These are phyloP conservation scores for Iris macrosiphon DNA, from an alignment of 106 monocot species.

Conservation along the genomic window DNA sequence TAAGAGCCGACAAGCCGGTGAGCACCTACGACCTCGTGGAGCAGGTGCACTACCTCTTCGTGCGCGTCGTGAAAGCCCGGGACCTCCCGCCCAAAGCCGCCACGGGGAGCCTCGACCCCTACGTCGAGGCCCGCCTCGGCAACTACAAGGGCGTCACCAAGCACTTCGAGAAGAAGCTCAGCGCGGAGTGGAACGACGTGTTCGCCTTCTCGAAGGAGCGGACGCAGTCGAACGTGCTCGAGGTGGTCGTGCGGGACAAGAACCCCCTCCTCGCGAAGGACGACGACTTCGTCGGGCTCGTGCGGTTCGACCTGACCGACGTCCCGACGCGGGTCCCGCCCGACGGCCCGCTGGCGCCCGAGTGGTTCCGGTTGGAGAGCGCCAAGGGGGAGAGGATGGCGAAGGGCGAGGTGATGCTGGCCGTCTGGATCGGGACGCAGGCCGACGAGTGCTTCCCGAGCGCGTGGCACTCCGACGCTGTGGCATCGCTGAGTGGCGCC, in stretches of 20 bases:
- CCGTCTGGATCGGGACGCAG: constrained; percentile 69
- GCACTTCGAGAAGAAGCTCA: constrained; percentile 43
- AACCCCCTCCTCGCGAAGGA: constrained; percentile 26
- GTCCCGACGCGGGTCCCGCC: constrained; percentile 54
- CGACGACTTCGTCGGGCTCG: constrained; percentile 55
- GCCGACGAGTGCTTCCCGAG: constrained; percentile 63
- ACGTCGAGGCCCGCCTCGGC: constrained; percentile 46
- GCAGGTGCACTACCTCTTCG: constrained; percentile 63
- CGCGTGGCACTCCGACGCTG: constrained; percentile 35
- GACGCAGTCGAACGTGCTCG: constrained; percentile 33
- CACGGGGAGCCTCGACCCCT: constrained; percentile 65
- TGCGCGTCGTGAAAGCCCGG: constrained; percentile 64
- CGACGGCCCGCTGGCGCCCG: constrained; percentile 70
- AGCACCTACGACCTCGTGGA: constrained; percentile 74
- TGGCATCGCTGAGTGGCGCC: background rate
- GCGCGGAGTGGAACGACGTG: constrained; percentile 73
- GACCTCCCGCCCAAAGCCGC: constrained; percentile 51
- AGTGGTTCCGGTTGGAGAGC: constrained; percentile 54
- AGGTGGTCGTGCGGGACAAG: constrained; percentile 52
- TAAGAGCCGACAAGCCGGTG: constrained; percentile 31
- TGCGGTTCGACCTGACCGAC: constrained; percentile 51
- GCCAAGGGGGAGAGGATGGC: constrained; percentile 35
- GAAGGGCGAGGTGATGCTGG: constrained; percentile 64
- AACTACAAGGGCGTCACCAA: constrained; percentile 50
- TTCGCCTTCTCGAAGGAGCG: constrained; percentile 54